phyloP scores from a whole-genome alignment of 2,329 filamentous ascomycete species.

The Diaporthe helianthi region DNA sequence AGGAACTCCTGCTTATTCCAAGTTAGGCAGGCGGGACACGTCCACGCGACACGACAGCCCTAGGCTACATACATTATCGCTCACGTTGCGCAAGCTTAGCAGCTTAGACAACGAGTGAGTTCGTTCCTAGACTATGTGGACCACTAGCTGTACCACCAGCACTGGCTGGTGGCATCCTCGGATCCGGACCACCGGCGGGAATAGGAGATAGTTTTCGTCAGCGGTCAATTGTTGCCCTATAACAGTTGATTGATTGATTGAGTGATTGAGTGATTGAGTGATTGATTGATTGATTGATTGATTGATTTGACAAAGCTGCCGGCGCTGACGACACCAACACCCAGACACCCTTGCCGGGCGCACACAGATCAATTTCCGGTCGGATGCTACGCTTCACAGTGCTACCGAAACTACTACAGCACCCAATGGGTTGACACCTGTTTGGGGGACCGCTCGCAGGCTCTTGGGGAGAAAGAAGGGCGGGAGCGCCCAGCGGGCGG shows the following conservation, averaged over 20 bases:
- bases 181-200: background rate
- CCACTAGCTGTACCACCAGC: background rate
- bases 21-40: background rate
- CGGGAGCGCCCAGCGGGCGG: background rate
- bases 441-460: background rate
- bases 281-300: background rate
- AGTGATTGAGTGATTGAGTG: background rate
- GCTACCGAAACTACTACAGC: background rate
- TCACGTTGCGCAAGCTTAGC: background rate
- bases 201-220: background rate
- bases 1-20: background rate
- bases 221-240: background rate
- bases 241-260: no score
- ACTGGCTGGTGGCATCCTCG: no score
- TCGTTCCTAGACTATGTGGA: background rate
- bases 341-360: background rate
- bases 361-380: conserved; percentile 18
- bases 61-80: background rate
- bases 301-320: background rate
- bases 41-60: background rate
- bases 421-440: background rate
- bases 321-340: background rate
- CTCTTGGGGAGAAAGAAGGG: background rate
- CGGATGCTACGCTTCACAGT: background rate
- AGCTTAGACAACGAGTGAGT: no score